Base-by-base conservation (phyloP, 495 filamentous ascomycete species). In the Massariosphaeria phaeospora region DNA sequence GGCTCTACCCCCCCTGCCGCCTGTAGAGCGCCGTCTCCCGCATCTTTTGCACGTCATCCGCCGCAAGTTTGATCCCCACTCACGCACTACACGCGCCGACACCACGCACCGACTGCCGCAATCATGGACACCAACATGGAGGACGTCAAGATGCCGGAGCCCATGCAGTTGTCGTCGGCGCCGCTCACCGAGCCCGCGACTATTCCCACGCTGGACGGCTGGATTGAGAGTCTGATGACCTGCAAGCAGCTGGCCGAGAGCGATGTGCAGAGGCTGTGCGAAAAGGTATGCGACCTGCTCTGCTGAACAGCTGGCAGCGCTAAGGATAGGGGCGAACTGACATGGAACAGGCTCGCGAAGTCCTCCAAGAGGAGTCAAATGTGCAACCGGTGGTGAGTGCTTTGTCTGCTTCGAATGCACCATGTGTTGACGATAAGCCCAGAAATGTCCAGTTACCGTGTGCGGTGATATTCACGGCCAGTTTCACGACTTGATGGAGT, bases 401-500 rank as follows among this genome's bases (percentile, higher is more conserved):
- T 34, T 11, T 17, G 12, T 41, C 3, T 29, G 13, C 21, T 12
- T 35, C 8, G 5, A 13, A 7, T 27, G 3, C 10, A 20, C 20
- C 35, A 25, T 17, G 17, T 8, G 40, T 46, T 59, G 30, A 56
- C 45, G 15, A 15, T n/a, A 1, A n/a, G 13, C 30, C 2, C 20
- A 67, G 65, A 73, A 73, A 65, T 73, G 70, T 40, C 70, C 70
- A 10, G 70, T 73, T 12, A 73, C 70, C 11, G 69, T 73, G n/a
- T 73, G 71, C 63, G 71, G 71, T 23, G 71, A 73, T 55, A 73
- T 73, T 40, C 70, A 98, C 64, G 93, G 93, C 56, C 93, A 98
- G 67, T 98, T 98, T 66, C 93, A 98, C 69, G 93, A 98, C 66
- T 68, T 98, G 63, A 98, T 98, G 93, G 93, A 98, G 72, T 79